Conservation (phyloP, 345 rosid species). For the Arabidopsis suecica region DNA sequence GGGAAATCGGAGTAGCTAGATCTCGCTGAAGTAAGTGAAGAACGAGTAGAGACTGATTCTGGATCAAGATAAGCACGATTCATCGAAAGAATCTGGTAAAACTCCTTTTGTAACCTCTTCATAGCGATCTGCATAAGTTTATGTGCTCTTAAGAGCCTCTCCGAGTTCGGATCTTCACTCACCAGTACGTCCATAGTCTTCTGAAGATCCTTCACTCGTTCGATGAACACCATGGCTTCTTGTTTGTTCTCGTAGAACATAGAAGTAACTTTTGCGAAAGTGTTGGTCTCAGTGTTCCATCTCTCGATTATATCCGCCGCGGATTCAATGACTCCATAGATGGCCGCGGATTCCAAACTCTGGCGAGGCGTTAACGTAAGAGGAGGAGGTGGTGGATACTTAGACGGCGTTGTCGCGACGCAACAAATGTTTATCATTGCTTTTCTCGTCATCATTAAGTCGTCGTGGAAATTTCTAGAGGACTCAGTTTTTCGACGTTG, state of each 20-base stretch:
- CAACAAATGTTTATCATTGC: conserved; percentile 53
- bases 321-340: conserved; percentile 48
- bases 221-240: conserved; percentile 65
- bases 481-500: not conserved
- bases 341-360: conserved; percentile 39
- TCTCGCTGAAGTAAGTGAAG: conserved; percentile 60
- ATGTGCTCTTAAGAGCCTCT: conserved; percentile 56
- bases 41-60: conserved; percentile 69
- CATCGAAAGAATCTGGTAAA: conserved; percentile 69
- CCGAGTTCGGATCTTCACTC: conserved; percentile 46
- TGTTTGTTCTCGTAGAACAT: conserved; percentile 58
- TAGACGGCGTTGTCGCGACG: conserved; percentile 39
- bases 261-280: conserved; percentile 51
- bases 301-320: conserved; percentile 56
- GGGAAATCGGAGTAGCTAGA: conserved; percentile 57
- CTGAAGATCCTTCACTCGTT: conserved; percentile 59
- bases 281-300: conserved; percentile 58
- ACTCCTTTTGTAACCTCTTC: conserved; percentile 78
- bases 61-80: conserved; percentile 72
- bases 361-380: conserved; percentile 38
- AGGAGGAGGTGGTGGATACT: conserved; percentile 22
- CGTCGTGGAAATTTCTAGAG: not conserved
- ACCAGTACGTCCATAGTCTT: conserved; percentile 57
- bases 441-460: conserved; percentile 38
- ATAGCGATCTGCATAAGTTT: conserved; percentile 66